Base-by-base conservation (phyloP, 1,139 yeast genomes). In the Wickerhamiella pararugosa region DNA sequence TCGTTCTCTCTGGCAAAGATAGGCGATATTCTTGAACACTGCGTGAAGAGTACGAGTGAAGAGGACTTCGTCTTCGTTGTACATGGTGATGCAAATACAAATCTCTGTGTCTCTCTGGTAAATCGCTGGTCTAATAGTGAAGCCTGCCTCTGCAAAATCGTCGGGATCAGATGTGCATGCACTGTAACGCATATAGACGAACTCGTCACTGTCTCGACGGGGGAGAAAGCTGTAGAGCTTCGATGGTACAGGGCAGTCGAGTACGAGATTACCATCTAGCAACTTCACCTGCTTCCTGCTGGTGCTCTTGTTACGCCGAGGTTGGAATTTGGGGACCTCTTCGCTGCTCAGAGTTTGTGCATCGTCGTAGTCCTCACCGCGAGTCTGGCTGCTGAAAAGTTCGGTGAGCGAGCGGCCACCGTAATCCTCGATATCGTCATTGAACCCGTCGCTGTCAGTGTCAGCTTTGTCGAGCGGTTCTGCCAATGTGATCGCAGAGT, bases 101-200 rank as follows among this genome's bases (percentile, higher is more conserved):
- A 90, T 66, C 61, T 90, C 96, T 25, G 92, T 87, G 56, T 84
- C 94, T 56, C 95, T 73, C 47, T 81, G 82, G 56, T 75, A 76
- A 53, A 80, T 82, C 7, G 84, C 79, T 25, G 93, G 82, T 53
- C 97, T 73, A 43, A 90, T 65, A 1, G 84, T 76, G 61, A 86
- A 90, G 0, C 97, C 97, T 41, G 74, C 75, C 5, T 65, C 67
- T n/a, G 73, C 71, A 56, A 82, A 90, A 35, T 79, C 76, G 59
- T 84, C 90, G 1, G 96, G 94, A 47, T 80, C 83, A 0, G 90
- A 70, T 1, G 97, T 87, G 57, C 93, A 83, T 0, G 96, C 96
- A 0, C 95, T 82, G 59, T 87, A 86, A 48, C 94, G 75, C 94
- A 90, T 86, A 60, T 82, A 83, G 9, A 90, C 78, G 57, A 83